Percentiles rank a stretch among this genome's conserved stretches.
Evolutionary conservation across 345 rosid genomes (phyloP).

Genomic region (Moricandia arvensis): DNA sequence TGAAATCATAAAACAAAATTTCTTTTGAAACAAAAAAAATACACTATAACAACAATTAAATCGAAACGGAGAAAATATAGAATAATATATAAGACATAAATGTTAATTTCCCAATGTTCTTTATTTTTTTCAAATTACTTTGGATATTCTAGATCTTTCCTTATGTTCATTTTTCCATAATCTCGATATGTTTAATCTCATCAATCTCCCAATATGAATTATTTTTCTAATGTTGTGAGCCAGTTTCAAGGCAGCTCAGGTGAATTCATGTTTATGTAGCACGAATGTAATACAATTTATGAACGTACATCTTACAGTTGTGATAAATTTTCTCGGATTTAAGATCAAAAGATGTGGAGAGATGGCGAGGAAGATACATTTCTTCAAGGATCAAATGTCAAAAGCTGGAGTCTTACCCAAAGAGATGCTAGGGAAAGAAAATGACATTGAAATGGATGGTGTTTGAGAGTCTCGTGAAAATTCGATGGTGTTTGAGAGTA

Average conservation of each 20-base stretch:
- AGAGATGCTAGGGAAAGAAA: conserved; percentile 36
- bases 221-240: too few relatives aligned
- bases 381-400: conserved; percentile 87
- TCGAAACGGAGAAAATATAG: too few relatives aligned
- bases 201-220: too few relatives aligned
- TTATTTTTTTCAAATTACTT: too few relatives aligned
- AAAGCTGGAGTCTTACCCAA: conserved; percentile 66
- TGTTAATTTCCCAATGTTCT: too few relatives aligned
- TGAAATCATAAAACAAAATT: too few relatives aligned
- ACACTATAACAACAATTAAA: too few relatives aligned
- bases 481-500: conserved; percentile 93
- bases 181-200: too few relatives aligned
- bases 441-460: conserved; percentile 59
- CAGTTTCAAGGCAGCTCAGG: conserved; percentile 98
- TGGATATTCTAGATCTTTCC: too few relatives aligned
- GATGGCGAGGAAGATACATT: conserved; percentile 85
- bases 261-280: conserved; percentile 21
- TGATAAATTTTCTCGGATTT: background rate
- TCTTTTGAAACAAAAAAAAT: too few relatives aligned
- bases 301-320: background rate
- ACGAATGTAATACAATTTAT: background rate
- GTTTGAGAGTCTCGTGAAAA: conserved; percentile 89
- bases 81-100: too few relatives aligned
- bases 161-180: too few relatives aligned
- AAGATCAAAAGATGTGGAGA: conserved; percentile 90